Base-by-base conservation (phyloP, 805 yeast genomes). In the Yarrowia sp. region DNA sequence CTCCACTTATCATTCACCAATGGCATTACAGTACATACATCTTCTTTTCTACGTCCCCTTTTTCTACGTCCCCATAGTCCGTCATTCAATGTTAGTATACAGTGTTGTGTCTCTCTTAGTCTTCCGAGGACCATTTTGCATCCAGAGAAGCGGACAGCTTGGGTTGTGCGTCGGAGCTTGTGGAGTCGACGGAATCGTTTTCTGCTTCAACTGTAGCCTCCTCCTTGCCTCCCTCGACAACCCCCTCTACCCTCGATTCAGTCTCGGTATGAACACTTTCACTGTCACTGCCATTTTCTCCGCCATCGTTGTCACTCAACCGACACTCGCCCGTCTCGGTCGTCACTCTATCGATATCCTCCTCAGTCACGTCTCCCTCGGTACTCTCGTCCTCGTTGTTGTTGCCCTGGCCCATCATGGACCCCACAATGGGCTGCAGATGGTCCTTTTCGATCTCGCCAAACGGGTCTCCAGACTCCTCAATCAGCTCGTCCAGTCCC, bases 401-500 rank as follows among this genome's bases (percentile, higher is more conserved):
- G 7, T 16, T 7, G 15, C 40, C 45, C 8, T 38, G 45, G 2
- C 65, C 65, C 65, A 59, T 59, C 65, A 43, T 59, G 15, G 52
- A 43, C 42, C 67, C 56, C 7, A 63, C 67, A 48, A 63, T 63
- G 14, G 67, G 55, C 56, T 63, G 67, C 26, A 49, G 48, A 15
- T 48, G 46, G 36, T 75, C 77, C 19, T 78, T 80, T 32, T 68
- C 74, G 12, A 70, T 74, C 14, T 69, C 58, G 35, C 76, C 82
- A 73, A 87, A 87, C 0, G 90, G 89, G 75, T 89, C 95, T 0
- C 89, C 89, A 46, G 90, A 86, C 42, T 83, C 80, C 1, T 86
- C 80, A 32, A 90, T 79, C 67, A 90, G 79, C 35, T 84, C 87
- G 74, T 91, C 97, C 42, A 92, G 79, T 0, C 97, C 97, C 36